A percentile compares a stretch with the other conserved stretches of the same genome.
These are phyloP conservation scores for Liriodendron chinense DNA, from an alignment of 164 flowering plant species.

Conservation along the genomic window DNA sequence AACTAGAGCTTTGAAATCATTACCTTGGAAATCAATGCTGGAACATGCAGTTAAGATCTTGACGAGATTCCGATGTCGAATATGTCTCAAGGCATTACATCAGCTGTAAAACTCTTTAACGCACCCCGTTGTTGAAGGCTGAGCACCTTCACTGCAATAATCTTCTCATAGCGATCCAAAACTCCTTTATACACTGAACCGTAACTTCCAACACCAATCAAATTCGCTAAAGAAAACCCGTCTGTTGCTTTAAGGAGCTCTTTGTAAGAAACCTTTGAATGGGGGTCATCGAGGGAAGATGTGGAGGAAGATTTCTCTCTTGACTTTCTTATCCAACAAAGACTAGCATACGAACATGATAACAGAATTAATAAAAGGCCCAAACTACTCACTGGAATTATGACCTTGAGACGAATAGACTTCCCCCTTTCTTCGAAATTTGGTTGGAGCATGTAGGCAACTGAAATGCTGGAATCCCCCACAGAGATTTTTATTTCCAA, in stretches of 20 bases:
- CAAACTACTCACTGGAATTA: constrained; percentile 3
- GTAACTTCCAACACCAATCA: constrained; percentile 34
- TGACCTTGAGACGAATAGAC: not conserved
- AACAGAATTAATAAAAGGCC: not conserved
- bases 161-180: constrained; percentile 1
- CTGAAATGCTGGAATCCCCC: constrained; percentile 7
- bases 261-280: constrained; percentile 19
- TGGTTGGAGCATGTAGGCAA: constrained; percentile 11
- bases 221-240: constrained; percentile 28
- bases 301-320: not conserved
- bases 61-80: constrained; percentile 33
- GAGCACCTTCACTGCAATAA: constrained; percentile 39
- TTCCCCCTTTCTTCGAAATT: not conserved
- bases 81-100: constrained; percentile 29
- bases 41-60: constrained; percentile 36
- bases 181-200: constrained; percentile 36
- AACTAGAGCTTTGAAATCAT: constrained; percentile 33
- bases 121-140: constrained; percentile 27
- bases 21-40: constrained; percentile 27
- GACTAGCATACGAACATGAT: not conserved
- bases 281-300: not conserved
- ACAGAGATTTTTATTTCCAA: constrained; percentile 13
- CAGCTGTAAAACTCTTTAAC: constrained; percentile 33
- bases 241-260: constrained; percentile 29
- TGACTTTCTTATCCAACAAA: constrained; percentile 1